Base-by-base conservation (phyloP, 2,329 filamentous ascomycete genomes). In the Aspergillus sergii region DNA sequence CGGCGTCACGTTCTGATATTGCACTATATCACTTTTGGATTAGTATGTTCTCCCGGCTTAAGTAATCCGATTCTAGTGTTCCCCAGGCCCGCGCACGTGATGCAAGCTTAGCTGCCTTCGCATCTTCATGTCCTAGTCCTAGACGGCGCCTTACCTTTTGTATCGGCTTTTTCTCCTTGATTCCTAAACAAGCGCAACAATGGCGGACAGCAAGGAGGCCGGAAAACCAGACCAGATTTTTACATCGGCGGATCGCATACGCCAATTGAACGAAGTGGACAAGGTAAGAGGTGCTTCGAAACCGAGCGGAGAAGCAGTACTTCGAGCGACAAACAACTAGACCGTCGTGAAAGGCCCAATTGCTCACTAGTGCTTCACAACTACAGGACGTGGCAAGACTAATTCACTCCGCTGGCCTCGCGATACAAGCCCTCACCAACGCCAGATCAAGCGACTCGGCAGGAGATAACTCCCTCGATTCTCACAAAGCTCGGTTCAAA, bases 231-330 rank as follows among this genome's bases (percentile, higher is more conserved):
- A 75, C 58, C 67, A 74, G 48, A 72, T 70, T n/a, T 91, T 94
- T 68, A 91, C 88, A 11, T 85, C 90, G 39, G 86, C 90, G 46
- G 91, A 96, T 75, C 91, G 91, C 67, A 93, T 96, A 67, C 84
- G 89, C 62, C 92, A 96, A 72, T 86, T 96, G 61, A 90, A 89
- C 69, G 87, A 89, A 48, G 91, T 96, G 70, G 93, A 96, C 79
- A 86, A 86, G 72, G 88, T 89, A 73, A 45, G 63, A 58, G 34
- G 36, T 21, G 48, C 48, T 32, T 51, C 46, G 50, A 43, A 48
- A 48, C 46, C 36, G 55, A 43, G 41, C 23, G 39, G 43, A 43
- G 36, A 60, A 43, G 19, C 21, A 45, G 56, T 34, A 45, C 30
- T 50, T 54, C 39, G 48, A n/a, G 23, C 36, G 46, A n/a, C 39